Base-by-base conservation (phyloP, 345 rosid genomes). In the Cardamine chenopodiifolia region DNA sequence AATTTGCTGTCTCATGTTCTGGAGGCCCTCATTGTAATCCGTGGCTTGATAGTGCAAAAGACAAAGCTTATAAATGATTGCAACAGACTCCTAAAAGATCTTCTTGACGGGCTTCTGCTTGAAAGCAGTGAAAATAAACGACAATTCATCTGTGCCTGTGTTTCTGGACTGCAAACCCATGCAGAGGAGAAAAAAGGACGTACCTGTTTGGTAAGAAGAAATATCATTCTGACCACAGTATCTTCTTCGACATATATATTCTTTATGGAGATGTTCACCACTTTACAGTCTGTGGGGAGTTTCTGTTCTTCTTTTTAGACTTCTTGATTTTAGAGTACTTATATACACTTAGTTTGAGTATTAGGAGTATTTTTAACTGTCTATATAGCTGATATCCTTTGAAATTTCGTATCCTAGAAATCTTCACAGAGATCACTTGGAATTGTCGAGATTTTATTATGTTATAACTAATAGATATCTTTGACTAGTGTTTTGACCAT, bases 1-100 rank as follows among this genome's bases (percentile, higher is more conserved):
- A 86, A 92, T 85, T 83, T 95, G 83, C 81, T 95, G 48, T 83
- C 90, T n/a, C 88, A 92, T 82, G 88, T 95, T 72, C 89, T 95
- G 32, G 99, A 95, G 83, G 94, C 94, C 77, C 96, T 95, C 73
- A 95, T 90, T 72, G 94, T 95, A 74, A 95, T 92, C 57, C 92
- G 90, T 48, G 92, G 99, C 73, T 80, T 95, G 83, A 86, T 95
- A 78, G 97, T 95, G 67, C 99, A 95, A 85, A 95, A 95, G 91
- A 95, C 99, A 44, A 95, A 95, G 83, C 79, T 95, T 76, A 95
- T 95, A 58, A 90, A 89, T 82, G 99, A 95, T 78, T 92, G 99
- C 83, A 87, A 90, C 82, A 86, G 86, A 52, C 94, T 90, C 79
- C 85, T 95, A 22, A 92, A 86, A 67, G 99, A 95, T 83, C 97